Base-by-base conservation (phyloP, 495 filamentous ascomycete genomes). In the Trichodelitschia bisporula region DNA sequence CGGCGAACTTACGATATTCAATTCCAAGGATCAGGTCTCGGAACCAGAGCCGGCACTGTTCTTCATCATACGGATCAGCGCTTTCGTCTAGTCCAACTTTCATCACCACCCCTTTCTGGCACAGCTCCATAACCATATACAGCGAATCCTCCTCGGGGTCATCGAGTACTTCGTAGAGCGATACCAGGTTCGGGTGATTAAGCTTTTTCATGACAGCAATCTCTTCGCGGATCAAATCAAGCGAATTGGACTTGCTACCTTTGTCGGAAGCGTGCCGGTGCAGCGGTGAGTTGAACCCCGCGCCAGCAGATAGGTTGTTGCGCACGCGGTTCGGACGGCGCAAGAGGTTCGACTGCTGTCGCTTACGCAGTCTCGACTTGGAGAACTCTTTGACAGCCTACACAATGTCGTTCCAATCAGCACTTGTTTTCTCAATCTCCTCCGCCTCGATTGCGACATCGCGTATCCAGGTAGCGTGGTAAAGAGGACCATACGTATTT, bases 121-220 rank as follows among this genome's bases (percentile, higher is more conserved):
- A 97, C 78, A 90, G 86, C 48, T 97, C 86, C 45, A 97, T 62
- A 3, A 97, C 86, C 77, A 97, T 95, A 48, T 93, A 97, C 14
- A 97, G 53, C 1, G 82, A 89, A 45, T 97, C 86, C 39, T 93
- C 83, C 19, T 77, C 69, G 2, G 86, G 89, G 41, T 95, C 89
- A 46, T 97, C 86, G 19, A 97, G 52, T 0, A 97, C 86, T 48
- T 97, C 86, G 38, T 86, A 74, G 18, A 97, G 55, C 18, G 72
- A 70, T n/a, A 91, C 83, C 23, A 97, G 55, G 47, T 97, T 97
- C 24, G 64, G 68, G 40, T 97, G 86, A 45, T 93, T 69, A 28
- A 97, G 61, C 49, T 97, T 95, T 57, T 97, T 97, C 77, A 97
- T 93, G 45, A 97, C 90, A 15, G 86, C 86, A 40, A 97, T 90